Conservation (phyloP, 2,329 filamentous ascomycete species). For the Xylariaceae sp. region DNA sequence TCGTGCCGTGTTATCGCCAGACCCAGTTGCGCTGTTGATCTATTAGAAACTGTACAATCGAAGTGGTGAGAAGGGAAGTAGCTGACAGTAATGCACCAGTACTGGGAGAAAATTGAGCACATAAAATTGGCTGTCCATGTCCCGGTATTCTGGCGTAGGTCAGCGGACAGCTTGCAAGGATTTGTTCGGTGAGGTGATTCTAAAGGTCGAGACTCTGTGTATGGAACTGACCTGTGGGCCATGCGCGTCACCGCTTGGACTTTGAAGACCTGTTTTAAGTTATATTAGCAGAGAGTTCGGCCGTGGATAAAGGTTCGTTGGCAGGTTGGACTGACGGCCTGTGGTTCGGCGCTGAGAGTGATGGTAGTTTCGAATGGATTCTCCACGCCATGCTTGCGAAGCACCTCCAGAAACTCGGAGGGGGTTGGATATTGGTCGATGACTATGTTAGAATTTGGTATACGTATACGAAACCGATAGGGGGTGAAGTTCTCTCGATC, state of each 20-base stretch:
- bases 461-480: constrained; percentile 60
- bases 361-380: constrained; percentile 57
- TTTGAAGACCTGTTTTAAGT: constrained; percentile 46
- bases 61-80: background rate
- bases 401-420: constrained; percentile 49
- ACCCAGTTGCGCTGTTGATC: constrained; percentile 81
- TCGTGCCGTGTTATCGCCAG: constrained; percentile 79
- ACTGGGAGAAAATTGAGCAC: constrained; percentile 18
- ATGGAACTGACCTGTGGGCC: constrained; percentile 57
- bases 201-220: background rate
- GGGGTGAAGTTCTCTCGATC: constrained; percentile 59
- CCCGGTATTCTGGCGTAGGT: constrained; percentile 61
- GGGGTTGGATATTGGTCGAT: constrained; percentile 54
- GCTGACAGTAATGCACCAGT: constrained; percentile 13
- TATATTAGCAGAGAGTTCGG: background rate
- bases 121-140: constrained; percentile 79
- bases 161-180: background rate
- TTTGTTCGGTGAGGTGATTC: background rate
- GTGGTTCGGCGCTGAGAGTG: constrained; percentile 65
- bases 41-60: constrained; percentile 46
- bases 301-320: background rate
- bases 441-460: constrained; percentile 51
- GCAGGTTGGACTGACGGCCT: constrained; percentile 66
- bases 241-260: constrained; percentile 90
- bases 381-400: constrained; percentile 55